Percentiles rank a stretch among this genome's conserved stretches.
Evolutionary conservation across 2,329 filamentous ascomycete genomes (phyloP).

Genomic region (Aspergillus intermedius): DNA sequence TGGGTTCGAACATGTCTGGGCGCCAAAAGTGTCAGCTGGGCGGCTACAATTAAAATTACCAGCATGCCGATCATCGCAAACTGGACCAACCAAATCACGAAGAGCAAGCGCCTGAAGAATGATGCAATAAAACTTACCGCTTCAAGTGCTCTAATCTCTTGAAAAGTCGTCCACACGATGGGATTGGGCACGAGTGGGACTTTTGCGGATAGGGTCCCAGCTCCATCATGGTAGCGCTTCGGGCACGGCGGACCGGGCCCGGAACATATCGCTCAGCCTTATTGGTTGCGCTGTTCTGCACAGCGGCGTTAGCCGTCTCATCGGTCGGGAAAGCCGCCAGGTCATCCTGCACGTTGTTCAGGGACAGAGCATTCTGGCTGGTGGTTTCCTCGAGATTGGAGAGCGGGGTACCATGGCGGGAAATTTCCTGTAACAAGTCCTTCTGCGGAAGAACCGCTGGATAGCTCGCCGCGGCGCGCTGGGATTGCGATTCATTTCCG

Average conservation of each 20-base stretch:
- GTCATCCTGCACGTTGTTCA: slow-evolving; percentile 60
- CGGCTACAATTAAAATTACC: slow-evolving; percentile 41
- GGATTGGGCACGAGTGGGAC: slow-evolving; percentile 98
- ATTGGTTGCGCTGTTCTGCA: slow-evolving; percentile 53
- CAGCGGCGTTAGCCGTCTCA: slow-evolving; percentile 50
- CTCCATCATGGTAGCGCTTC: slow-evolving; percentile 94
- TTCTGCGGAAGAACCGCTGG: slow-evolving; percentile 66
- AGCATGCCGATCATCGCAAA: slow-evolving; percentile 17
- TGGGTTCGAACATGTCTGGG: slow-evolving; percentile 95
- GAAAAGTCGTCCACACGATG: slow-evolving; percentile 92
- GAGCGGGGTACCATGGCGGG: slow-evolving; percentile 83
- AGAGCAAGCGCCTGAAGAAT: slow-evolving; percentile 14
- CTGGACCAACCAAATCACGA: background rate
- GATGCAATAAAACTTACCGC: slow-evolving; percentile 59
- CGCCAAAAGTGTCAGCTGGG: slow-evolving; percentile 43
- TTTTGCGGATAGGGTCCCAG: slow-evolving; percentile 94
- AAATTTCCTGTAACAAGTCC: slow-evolving; percentile 70
- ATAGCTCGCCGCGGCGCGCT: slow-evolving; percentile 66
- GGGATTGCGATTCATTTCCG: slow-evolving; percentile 68
- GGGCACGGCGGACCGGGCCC: slow-evolving; percentile 78
- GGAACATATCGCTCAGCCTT: slow-evolving; percentile 50
- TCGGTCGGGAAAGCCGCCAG: slow-evolving; percentile 58
- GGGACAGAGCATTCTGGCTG: slow-evolving; percentile 61
- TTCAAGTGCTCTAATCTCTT: slow-evolving; percentile 99
- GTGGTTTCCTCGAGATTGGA: slow-evolving; percentile 79